phyloP scores from a whole-genome alignment of 345 rosid genomes.

The Citrus sinensis region DVS_A1.0 CM039161.1:2056001-2056500 shows the following conservation, averaged over 20 bases:
- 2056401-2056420: too few species aligned
- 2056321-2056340: neutral
- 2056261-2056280: neutral
- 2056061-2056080: neutral
- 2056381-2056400: neutral
- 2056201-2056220: neutral
- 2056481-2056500: neutral
- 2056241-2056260: neutral
- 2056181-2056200: neutral
- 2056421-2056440: too few species aligned
- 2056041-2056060: neutral
- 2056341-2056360: neutral
- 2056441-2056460: too few species aligned
- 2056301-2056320: constrained; percentile 6
- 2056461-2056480: neutral
- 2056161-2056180: constrained; percentile 23
- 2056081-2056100: neutral
- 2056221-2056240: neutral
- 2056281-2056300: constrained; percentile 4
- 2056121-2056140: neutral
- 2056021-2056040: neutral
- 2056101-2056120: neutral
- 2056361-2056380: neutral
- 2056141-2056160: constrained; percentile 18
- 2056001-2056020: neutral